A percentile compares a stretch with the other conserved stretches of the same genome.
phyloP scores from a whole-genome alignment of 305 asterid genomes.

The Plantago coronopus region DNA sequence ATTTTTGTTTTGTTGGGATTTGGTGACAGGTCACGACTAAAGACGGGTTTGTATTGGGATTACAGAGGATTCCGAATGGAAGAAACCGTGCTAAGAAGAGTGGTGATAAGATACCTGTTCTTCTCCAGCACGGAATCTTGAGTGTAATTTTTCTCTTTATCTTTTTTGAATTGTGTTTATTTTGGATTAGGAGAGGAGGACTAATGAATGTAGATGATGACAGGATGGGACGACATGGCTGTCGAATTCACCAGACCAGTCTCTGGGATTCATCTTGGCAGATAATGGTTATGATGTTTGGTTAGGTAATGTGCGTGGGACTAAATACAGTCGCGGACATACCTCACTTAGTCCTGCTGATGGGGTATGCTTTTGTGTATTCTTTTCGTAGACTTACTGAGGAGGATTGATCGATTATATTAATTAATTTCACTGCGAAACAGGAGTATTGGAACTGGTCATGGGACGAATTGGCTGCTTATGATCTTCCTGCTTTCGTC shows the following conservation, averaged over 20 bases:
- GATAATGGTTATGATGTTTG: conserved; percentile 65
- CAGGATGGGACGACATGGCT: conserved; percentile 69
- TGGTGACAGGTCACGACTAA: conserved; percentile 50
- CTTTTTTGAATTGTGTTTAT: background rate
- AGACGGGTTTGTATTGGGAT: conserved; percentile 61
- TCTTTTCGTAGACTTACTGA: background rate
- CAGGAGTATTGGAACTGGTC: conserved; percentile 80
- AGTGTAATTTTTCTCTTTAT: conserved; percentile 29
- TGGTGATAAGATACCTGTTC: conserved; percentile 44
- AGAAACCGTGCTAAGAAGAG: conserved; percentile 25
- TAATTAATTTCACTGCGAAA: background rate
- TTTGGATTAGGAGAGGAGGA: background rate
- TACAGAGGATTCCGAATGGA: conserved; percentile 51
- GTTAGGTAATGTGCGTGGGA: conserved; percentile 61
- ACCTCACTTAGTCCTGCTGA: conserved; percentile 40
- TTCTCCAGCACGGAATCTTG: conserved; percentile 68
- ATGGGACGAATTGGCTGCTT: conserved; percentile 71
- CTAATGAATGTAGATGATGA: background rate
- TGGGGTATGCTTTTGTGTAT: conserved; percentile 27
- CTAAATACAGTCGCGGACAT: conserved; percentile 57
- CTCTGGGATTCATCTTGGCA: conserved; percentile 58
- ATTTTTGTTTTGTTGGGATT: background rate
- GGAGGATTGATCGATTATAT: background rate
- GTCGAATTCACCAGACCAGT: conserved; percentile 38
- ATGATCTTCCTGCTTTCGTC: conserved; percentile 52